These are phyloP conservation scores for Blastocystis sp. DNA, from an alignment of 352 stramenopile species.

Conservation along the genomic window DNA sequence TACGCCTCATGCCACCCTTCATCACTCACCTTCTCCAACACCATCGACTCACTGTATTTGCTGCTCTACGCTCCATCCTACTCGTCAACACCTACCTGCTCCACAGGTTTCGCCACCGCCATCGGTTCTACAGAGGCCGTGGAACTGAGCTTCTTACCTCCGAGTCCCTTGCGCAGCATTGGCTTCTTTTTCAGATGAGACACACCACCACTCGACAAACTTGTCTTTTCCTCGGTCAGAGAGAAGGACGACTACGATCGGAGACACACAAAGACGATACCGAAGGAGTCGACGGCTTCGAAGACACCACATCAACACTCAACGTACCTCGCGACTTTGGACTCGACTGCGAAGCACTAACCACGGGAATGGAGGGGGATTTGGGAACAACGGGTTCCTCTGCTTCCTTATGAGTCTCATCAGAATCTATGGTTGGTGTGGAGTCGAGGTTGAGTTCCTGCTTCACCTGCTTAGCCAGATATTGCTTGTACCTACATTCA, in stretches of 20 bases:
- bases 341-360: background rate
- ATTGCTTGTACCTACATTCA: constrained; percentile 29
- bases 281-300: background rate
- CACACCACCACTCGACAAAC: background rate
- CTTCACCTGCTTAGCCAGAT: constrained; percentile 10
- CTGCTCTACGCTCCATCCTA: background rate
- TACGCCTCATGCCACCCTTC: background rate
- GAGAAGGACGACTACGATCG: background rate
- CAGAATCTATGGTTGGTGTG: constrained; percentile 4
- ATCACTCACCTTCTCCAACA: constrained; percentile 19
- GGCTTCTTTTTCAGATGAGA: constrained; percentile 21
- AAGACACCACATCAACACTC: background rate
- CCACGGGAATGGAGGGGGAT: background rate
- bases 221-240: background rate
- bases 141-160: constrained; percentile 6
- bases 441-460: constrained; percentile 41
- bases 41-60: background rate
- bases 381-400: background rate
- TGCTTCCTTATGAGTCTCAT: background rate
- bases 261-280: background rate
- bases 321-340: background rate
- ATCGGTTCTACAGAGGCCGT: constrained; percentile 10
- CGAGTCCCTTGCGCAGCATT: background rate
- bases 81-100: background rate
- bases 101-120: constrained; percentile 18